Evolutionary conservation across 352 stramenopile genomes (phyloP).

Genomic region (Globisporangium carolinianum): DNA sequence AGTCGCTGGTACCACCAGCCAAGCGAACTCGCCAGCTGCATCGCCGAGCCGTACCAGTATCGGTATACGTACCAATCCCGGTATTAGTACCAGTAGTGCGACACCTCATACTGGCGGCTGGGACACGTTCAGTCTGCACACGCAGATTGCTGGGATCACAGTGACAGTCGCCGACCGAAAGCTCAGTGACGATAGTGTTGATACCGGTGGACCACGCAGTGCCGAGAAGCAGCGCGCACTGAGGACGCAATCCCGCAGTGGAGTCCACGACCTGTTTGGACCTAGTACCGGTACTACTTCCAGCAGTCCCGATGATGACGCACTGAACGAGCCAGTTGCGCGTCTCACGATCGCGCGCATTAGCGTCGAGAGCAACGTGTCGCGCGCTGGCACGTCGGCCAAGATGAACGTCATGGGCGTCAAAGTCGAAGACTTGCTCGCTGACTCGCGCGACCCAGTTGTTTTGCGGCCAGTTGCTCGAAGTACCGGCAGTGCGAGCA

Average conservation of each 20-base stretch:
- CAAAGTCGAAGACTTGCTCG: constrained; percentile 63
- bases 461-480: constrained; percentile 49
- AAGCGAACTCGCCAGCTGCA: constrained; percentile 8
- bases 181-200: constrained; percentile 10
- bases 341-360: constrained; percentile 64
- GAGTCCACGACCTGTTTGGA: not conserved
- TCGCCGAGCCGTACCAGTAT: not conserved
- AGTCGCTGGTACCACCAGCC: not conserved
- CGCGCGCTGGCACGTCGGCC: constrained; percentile 31
- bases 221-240: constrained; percentile 2
- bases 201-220: constrained; percentile 7
- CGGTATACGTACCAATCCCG: too few relatives aligned
- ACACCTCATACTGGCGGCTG: constrained; percentile 14
- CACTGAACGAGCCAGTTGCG: constrained; percentile 39
- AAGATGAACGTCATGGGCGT: constrained; percentile 74
- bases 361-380: constrained; percentile 39
- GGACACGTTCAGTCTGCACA: constrained; percentile 60
- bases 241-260: not conserved
- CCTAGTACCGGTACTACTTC: too few relatives aligned
- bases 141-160: constrained; percentile 60
- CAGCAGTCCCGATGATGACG: not conserved
- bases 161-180: constrained; percentile 70
- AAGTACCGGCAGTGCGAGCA: constrained; percentile 2
- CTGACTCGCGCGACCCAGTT: constrained; percentile 52
- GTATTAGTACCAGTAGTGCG: too few relatives aligned